Conservation (phyloP, 257 asterid genomes). For the Solanum commersonii region DNA sequence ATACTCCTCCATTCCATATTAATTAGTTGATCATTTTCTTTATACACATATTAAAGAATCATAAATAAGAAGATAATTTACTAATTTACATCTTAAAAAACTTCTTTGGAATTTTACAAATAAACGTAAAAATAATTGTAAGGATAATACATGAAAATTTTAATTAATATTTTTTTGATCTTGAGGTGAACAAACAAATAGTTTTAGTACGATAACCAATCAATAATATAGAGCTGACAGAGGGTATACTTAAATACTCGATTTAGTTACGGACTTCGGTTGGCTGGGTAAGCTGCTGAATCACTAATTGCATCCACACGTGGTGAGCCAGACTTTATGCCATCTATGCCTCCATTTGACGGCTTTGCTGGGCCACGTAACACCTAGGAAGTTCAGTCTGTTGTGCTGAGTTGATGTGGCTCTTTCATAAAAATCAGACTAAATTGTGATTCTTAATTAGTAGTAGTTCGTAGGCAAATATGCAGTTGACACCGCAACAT, state of each 20-base stretch:
- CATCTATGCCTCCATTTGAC: background rate
- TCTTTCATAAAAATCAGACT: background rate
- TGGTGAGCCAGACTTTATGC: background rate
- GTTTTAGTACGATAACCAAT: too few relatives aligned
- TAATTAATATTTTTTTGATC: accelerated
- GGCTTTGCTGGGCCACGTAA: background rate
- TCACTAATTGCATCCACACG: background rate
- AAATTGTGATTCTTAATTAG: background rate
- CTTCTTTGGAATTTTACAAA: too few relatives aligned
- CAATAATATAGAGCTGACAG: background rate
- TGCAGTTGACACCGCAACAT: background rate
- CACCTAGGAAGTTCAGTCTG: background rate
- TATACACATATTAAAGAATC: background rate
- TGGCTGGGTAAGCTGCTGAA: background rate
- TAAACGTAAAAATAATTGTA: too few relatives aligned
- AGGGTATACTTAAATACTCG: background rate
- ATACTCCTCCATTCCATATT: too few relatives aligned
- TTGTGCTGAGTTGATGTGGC: background rate
- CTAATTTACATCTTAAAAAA: too few relatives aligned
- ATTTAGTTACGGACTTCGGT: background rate
- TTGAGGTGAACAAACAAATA: background rate
- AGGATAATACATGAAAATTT: too few relatives aligned
- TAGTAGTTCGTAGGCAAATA: background rate
- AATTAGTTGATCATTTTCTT: too few relatives aligned
- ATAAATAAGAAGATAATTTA: too few relatives aligned